Evolutionary conservation across 306 rosid species (phyloP).

Genomic region (Cajanus cajan): DNA sequence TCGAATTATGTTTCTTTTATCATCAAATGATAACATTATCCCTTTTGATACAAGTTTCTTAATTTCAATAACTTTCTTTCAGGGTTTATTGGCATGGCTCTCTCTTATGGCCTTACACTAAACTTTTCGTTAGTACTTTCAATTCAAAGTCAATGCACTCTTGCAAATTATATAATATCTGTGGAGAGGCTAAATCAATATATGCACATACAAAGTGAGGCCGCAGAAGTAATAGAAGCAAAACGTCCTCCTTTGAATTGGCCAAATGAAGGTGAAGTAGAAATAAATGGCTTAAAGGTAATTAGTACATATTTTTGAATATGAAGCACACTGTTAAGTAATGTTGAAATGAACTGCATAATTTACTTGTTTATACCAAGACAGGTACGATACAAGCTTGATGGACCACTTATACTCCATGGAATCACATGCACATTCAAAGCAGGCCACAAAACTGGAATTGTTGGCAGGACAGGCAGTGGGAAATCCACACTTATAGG

Average conservation of each 20-base stretch:
- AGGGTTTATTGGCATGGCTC: constrained; percentile 82
- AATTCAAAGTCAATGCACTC: constrained; percentile 62
- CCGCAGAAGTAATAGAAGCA: constrained; percentile 56
- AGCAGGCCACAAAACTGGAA: constrained; percentile 78
- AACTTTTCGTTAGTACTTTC: constrained; percentile 51
- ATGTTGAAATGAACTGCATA: neutral
- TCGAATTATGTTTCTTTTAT: neutral
- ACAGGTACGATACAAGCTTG: constrained; percentile 64
- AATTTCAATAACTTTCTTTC: constrained; percentile 1
- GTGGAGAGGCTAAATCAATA: constrained; percentile 80
- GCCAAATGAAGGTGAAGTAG: constrained; percentile 72
- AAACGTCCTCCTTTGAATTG: constrained; percentile 63
- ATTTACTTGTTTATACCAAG: neutral
- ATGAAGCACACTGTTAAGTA: neutral
- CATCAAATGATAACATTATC: neutral
- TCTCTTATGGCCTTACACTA: constrained; percentile 88
- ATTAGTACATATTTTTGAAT: neutral
- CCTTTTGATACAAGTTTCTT: neutral
- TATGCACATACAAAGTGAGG: constrained; percentile 73
- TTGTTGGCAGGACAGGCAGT: constrained; percentile 80
- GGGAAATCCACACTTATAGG: constrained; percentile 80
- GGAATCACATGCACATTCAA: constrained; percentile 73
- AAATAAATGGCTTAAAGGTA: constrained; percentile 68
- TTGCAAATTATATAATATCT: constrained; percentile 67
- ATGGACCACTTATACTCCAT: constrained; percentile 72